Conservation (phyloP, 2,329 filamentous ascomycete genomes). For the Botrytis galanthina region DNA sequence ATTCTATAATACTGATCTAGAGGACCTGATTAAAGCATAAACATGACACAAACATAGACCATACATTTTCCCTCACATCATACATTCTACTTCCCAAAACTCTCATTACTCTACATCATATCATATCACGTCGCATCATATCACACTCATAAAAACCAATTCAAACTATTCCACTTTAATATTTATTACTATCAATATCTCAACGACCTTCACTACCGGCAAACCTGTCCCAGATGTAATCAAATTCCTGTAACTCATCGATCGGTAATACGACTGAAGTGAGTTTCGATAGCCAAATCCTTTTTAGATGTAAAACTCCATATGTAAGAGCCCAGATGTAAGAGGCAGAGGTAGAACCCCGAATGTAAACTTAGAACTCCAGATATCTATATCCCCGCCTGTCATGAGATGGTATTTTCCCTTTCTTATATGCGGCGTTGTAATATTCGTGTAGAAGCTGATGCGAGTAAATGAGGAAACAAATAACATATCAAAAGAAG, state of each 20-base stretch:
- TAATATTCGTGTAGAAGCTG: too few relatives aligned
- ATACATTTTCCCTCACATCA: background rate
- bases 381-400: background rate
- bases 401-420: background rate
- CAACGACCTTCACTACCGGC: background rate
- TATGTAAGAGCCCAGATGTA: background rate
- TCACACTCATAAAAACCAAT: background rate
- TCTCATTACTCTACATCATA: background rate
- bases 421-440: background rate
- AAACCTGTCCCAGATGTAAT: background rate
- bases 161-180: background rate
- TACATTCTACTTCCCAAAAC: background rate
- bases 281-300: background rate
- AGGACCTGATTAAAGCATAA: background rate
- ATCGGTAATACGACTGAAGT: background rate
- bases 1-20: background rate
- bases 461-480: background rate
- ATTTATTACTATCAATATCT: background rate
- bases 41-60: background rate
- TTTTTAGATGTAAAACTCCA: background rate
- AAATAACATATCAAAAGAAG: fast-evolving
- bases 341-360: too few relatives aligned
- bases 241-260: background rate
- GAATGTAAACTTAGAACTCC: background rate
- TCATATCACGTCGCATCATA: background rate